Evolutionary conservation across 768 basidiomycete genomes (phyloP).

Genomic region (Lactarius indigo): DNA sequence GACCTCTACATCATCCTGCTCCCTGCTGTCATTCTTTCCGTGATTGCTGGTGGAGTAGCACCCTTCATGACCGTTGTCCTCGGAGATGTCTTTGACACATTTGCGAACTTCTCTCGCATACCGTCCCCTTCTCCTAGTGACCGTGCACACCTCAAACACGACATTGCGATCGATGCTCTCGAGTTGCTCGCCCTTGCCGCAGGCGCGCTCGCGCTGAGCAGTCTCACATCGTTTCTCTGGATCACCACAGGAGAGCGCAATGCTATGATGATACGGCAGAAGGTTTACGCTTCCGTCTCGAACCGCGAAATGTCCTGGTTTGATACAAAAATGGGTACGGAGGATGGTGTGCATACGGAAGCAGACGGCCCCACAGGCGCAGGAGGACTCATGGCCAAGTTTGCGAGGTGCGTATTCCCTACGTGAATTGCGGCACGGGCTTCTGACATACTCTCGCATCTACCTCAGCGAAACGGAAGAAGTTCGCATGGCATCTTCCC

Average conservation of each 20-base stretch:
- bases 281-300: conserved; percentile 66
- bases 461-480: conserved; percentile 85
- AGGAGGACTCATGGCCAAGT: conserved; percentile 91
- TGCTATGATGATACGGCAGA: conserved; percentile 58
- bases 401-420: conserved; percentile 57
- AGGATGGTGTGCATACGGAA: conserved; percentile 41
- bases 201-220: conserved; percentile 67
- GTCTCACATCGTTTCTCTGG: conserved; percentile 77
- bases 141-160: conserved; percentile 52
- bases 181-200: conserved; percentile 64
- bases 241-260: conserved; percentile 84
- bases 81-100: conserved; percentile 72
- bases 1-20: conserved; percentile 55
- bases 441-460: conserved; percentile 7
- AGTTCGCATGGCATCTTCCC: conserved; percentile 78
- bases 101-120: conserved; percentile 53
- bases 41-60: conserved; percentile 65
- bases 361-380: conserved; percentile 63
- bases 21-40: conserved; percentile 61
- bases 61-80: conserved; percentile 86
- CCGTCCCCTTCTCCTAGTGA: conserved; percentile 38
- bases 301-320: conserved; percentile 86
- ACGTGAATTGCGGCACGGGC: background rate
- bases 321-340: conserved; percentile 69
- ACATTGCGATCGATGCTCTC: conserved; percentile 58